Percentiles rank a stretch among this genome's conserved stretches.
Conservation (phyloP, 2,329 filamentous ascomycete species). For the Arthrobotrys megalospora region DNA sequence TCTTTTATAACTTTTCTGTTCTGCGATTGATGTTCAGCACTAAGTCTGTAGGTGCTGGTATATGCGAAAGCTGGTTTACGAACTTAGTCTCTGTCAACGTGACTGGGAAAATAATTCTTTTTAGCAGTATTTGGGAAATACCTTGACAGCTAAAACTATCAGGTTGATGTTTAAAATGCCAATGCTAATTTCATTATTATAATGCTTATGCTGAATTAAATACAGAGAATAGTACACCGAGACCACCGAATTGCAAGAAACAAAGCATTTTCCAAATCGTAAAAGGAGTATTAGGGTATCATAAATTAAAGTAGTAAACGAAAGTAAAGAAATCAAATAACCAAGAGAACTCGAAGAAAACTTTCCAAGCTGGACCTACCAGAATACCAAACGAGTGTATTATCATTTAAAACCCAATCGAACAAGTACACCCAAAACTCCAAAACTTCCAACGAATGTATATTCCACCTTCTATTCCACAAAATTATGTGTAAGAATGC, state of each 20-base stretch:
- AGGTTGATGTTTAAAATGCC: slow-evolving; percentile 1
- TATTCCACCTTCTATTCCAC: neutral
- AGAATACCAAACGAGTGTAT: slow-evolving; percentile 10
- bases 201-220: slow-evolving; percentile 3
- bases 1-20: too few species aligned
- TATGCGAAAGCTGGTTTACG: too few species aligned
- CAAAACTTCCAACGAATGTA: neutral
- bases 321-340: neutral
- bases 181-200: slow-evolving; percentile 9
- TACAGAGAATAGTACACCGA: neutral
- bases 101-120: too few species aligned
- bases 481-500: slow-evolving; percentile 26
- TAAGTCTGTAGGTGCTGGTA: too few species aligned
- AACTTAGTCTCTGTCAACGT: too few species aligned
- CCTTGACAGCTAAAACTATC: neutral
- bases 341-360: neutral
- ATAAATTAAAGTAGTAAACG: neutral
- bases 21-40: too few species aligned
- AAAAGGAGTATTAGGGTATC: slow-evolving; percentile 2
- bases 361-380: neutral
- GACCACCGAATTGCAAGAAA: neutral
- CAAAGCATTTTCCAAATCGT: neutral
- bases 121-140: too few species aligned
- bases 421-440: neutral
- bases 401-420: neutral